Percentiles rank a stretch among this genome's conserved stretches.
Evolutionary conservation across 2,329 filamentous ascomycete genomes (phyloP).

Genomic region (Colletotrichum australisinense): DNA sequence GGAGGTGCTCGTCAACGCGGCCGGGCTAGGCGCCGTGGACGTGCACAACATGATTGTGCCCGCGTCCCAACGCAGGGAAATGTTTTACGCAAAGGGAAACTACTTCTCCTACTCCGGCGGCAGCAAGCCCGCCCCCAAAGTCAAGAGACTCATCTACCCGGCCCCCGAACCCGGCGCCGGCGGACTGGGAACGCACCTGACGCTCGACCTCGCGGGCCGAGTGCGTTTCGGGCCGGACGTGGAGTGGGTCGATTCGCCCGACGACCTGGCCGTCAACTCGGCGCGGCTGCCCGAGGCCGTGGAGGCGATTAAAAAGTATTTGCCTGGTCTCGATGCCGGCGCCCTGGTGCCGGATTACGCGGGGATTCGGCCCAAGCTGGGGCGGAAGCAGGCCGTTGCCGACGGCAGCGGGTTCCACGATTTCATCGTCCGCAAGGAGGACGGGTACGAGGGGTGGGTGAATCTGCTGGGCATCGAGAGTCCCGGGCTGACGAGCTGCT

Average conservation of each 20-base stretch:
- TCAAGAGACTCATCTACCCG: slow-evolving; percentile 86
- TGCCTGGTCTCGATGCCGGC: slow-evolving; percentile 76
- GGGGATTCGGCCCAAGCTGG: slow-evolving; percentile 90
- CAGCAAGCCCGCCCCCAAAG: slow-evolving; percentile 65
- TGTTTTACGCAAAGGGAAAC: slow-evolving; percentile 92
- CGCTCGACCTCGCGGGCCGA: slow-evolving; percentile 85
- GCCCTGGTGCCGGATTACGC: slow-evolving; percentile 86
- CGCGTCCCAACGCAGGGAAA: slow-evolving; percentile 61
- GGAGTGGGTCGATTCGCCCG: slow-evolving; percentile 84
- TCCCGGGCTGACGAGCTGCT: slow-evolving; percentile 85
- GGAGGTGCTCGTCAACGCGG: slow-evolving; percentile 85
- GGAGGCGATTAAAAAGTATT: slow-evolving; percentile 79
- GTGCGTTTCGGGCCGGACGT: slow-evolving; percentile 95
- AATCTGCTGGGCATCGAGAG: slow-evolving; percentile 95
- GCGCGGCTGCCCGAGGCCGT: slow-evolving; percentile 75
- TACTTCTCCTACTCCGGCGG: slow-evolving; percentile 83
- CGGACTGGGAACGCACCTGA: slow-evolving; percentile 92
- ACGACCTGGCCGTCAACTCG: slow-evolving; percentile 76
- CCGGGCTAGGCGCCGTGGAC: slow-evolving; percentile 80
- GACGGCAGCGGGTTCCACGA: slow-evolving; percentile 81
- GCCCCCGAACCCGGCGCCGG: slow-evolving; percentile 84
- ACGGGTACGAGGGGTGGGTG: slow-evolving; percentile 84
- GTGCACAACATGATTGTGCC: slow-evolving; percentile 87
- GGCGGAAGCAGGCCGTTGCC: slow-evolving; percentile 67
- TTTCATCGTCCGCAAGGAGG: slow-evolving; percentile 83